A percentile compares a stretch with the other conserved stretches of the same genome.
Evolutionary conservation across 169 alveolate species (phyloP).

Genomic region (Miamiensis avidus): DNA sequence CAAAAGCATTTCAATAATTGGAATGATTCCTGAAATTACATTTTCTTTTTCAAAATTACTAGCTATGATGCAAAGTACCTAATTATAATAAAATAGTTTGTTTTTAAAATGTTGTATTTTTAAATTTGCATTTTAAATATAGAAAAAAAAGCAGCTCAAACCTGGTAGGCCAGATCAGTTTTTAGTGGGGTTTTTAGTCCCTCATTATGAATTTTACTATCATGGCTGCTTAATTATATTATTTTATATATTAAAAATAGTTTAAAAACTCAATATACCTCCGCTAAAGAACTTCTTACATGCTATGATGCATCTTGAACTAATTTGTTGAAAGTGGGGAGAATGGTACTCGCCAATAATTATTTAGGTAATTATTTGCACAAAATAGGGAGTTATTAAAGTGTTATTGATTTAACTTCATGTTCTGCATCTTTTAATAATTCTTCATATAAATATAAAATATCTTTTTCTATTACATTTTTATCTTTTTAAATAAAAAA

Average conservation of each 20-base stretch:
- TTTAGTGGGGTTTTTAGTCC: too few species aligned
- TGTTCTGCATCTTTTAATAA: slow-evolving; percentile 44
- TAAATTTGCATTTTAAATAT: too few species aligned
- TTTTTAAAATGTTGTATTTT: too few species aligned
- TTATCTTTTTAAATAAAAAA: slow-evolving; percentile 15
- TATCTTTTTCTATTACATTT: slow-evolving; percentile 19
- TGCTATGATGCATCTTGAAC: slow-evolving; percentile 36
- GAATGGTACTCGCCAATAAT: slow-evolving; percentile 2
- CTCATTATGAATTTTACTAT: too few species aligned
- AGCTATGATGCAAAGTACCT: slow-evolving; percentile 22
- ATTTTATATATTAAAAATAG: too few species aligned
- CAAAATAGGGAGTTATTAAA: slow-evolving; percentile 15
- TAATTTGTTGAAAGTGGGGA: slow-evolving; percentile 18
- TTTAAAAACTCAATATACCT: background rate
- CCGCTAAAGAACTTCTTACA: slow-evolving; percentile 45
- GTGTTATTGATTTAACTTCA: slow-evolving; percentile 45
- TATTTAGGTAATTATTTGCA: slow-evolving; percentile 27
- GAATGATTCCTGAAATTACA: slow-evolving; percentile 29
- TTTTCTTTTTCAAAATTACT: slow-evolving; percentile 7
- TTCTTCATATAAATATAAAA: slow-evolving; percentile 25
- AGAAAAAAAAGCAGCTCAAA: too few species aligned
- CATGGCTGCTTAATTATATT: too few species aligned
- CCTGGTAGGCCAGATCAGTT: too few species aligned
- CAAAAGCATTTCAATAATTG: slow-evolving; percentile 28
- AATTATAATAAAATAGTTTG: too few species aligned